These are phyloP conservation scores for Hypoxylon rubiginosum DNA, from an alignment of 2,329 filamentous ascomycete genomes.

Conservation along the genomic window DNA sequence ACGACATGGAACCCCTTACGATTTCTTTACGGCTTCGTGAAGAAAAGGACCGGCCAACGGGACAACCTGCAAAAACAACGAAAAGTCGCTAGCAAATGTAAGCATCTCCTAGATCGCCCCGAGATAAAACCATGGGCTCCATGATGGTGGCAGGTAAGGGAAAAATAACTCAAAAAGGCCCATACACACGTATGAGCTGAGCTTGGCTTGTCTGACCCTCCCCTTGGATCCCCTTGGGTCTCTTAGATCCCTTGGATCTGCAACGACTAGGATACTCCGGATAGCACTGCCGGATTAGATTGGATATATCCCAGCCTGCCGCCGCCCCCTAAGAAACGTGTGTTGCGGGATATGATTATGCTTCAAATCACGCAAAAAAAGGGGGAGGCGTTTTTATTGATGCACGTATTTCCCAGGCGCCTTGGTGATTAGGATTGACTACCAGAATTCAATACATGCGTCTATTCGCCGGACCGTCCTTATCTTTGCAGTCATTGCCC, in stretches of 20 bases:
- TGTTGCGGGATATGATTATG: constrained; percentile 23
- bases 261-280: constrained; percentile 32
- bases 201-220: constrained; percentile 28
- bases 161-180: constrained; percentile 9
- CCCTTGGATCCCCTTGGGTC: constrained; percentile 1
- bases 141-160: not conserved
- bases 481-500: constrained; percentile 39
- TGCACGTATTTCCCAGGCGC: constrained; percentile 34
- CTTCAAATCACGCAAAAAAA: constrained; percentile 34
- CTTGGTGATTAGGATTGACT: constrained; percentile 43
- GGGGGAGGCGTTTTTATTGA: constrained; percentile 7
- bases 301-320: constrained; percentile 20
- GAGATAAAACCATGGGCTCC: not conserved
- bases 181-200: constrained; percentile 15
- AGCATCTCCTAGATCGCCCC: constrained; percentile 18
- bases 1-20: constrained; percentile 10
- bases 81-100: constrained; percentile 7
- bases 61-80: constrained; percentile 26
- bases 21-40: constrained; percentile 10
- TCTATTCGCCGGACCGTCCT: constrained; percentile 42
- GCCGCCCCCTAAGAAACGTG: not conserved
- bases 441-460: constrained; percentile 43
- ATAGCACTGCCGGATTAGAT: constrained; percentile 37
- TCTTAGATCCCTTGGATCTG: not conserved
- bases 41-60: constrained; percentile 3